phyloP scores from a whole-genome alignment of 106 monocot genomes.

The Phalaenopsis equestris region DNA sequence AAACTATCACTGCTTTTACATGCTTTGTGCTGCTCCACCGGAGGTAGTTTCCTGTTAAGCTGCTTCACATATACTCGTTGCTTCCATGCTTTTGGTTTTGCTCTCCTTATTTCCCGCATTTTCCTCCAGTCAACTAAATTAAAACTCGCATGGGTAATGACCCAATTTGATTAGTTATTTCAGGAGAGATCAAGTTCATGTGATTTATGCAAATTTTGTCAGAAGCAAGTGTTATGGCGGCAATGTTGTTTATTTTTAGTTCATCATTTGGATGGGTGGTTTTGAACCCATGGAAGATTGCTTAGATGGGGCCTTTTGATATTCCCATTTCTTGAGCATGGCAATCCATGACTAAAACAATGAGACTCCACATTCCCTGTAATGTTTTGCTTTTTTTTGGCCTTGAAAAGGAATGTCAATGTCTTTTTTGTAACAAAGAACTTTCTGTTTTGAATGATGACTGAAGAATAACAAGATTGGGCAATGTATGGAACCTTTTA shows the following conservation, averaged over 20 bases:
- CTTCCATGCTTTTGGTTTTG: neutral
- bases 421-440: no score
- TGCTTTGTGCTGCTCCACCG: constrained; percentile 55
- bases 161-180: neutral
- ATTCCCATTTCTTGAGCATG: neutral
- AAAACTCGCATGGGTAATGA: neutral
- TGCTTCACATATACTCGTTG: neutral
- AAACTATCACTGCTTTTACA: constrained; percentile 79
- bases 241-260: neutral
- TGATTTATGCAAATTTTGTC: neutral
- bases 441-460: no score
- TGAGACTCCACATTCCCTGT: neutral
- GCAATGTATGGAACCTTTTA: no score
- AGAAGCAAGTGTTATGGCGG: neutral
- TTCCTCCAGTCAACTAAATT: neutral
- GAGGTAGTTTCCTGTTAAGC: constrained; percentile 24
- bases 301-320: neutral
- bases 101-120: neutral
- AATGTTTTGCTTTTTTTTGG: neutral
- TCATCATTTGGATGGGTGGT: neutral
- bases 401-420: neutral
- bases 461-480: no score
- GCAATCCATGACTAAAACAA: neutral
- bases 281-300: neutral
- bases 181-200: neutral